These are phyloP conservation scores for Alternaria sp. DNA, from an alignment of 2,329 filamentous ascomycete species.

Conservation along the genomic window DNA sequence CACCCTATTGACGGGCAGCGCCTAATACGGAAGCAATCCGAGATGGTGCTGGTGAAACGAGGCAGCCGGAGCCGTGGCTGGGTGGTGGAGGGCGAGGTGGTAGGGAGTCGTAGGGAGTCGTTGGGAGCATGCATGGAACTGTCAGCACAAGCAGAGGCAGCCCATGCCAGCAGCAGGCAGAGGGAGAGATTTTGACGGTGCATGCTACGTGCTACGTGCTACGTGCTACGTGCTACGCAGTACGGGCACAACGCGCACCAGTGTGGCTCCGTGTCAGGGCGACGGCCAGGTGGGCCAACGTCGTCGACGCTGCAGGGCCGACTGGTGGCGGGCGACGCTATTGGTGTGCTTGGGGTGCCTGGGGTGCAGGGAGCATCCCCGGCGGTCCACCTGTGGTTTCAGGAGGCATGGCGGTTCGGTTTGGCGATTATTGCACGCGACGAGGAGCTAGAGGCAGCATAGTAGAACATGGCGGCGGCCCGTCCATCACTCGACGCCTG, in stretches of 20 bases:
- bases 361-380: conserved; percentile 28
- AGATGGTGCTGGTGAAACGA: conserved; percentile 27
- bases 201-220: no score
- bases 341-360: conserved; percentile 11
- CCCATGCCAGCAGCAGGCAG: no score
- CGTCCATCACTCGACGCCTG: conserved; percentile 20
- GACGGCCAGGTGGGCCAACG: conserved; percentile 25
- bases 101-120: conserved; percentile 2
- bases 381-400: conserved; percentile 27
- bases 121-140: neutral
- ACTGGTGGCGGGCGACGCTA: conserved; percentile 23
- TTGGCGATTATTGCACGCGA: conserved; percentile 27
- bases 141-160: neutral
- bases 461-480: conserved; percentile 23
- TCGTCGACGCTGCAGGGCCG: conserved; percentile 37
- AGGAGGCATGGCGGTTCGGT: conserved; percentile 29
- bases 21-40: conserved; percentile 32
- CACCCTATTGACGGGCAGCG: conserved; percentile 28
- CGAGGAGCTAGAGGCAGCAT: conserved; percentile 4
- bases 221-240: no score
- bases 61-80: conserved; percentile 17
- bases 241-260: neutral
- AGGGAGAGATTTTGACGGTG: no score
- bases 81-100: neutral
- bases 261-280: conserved; percentile 20